Evolutionary conservation across 2,329 filamentous ascomycete genomes (phyloP), one percentile per base, ranked within the genome.

Genomic region (Zymoseptoria crescenta): DNA sequence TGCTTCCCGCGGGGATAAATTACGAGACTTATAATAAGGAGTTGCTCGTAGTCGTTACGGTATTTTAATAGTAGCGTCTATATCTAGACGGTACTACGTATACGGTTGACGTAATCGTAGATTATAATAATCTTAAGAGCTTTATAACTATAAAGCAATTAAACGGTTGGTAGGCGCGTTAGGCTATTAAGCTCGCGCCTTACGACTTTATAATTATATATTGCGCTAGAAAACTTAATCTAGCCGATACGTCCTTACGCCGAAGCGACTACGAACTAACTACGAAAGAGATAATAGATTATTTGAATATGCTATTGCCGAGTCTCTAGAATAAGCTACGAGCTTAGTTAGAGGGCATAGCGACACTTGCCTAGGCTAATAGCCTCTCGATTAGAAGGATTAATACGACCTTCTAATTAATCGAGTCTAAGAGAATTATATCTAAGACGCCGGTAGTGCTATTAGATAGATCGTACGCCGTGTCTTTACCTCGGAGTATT

Each of bases 11-110:
- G 1, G 35, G 54, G 27, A 19, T 16, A 16, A 58, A 54, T 49
- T 58, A 54, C 35, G 13, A 58, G 52, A 50, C 41, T n/a, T 58
- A 58, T 20, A 20, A 58, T 28, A 41, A 58, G 35, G 27, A 53
- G 56, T 28, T 53, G 8, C 27, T 57, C 13, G 30, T 49, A 51
- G 20, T 57, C 28, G 56, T 57, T 45, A 24, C 49, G 16, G 49
- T 29, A 10, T 57, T 57, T 57, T 52, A 53, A 16, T 41, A 24
- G 24, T 24, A 24, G 24, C 24, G 24, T 24, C 24, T 4, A 3
- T 24, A 24, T 4, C 4, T 24, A 57, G 56, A 57, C 16, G 50
- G 56, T 27, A 10, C 24, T 4, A 2, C 16, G 28, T 57, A 57
- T 45, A 48, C 27, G 27, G 28, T 57, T 6, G 19, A 53, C 4